A percentile compares a stretch with the other conserved stretches of the same genome.
Conservation (phyloP, 768 basidiomycete genomes). For the Pisolithus tinctorius region DNA sequence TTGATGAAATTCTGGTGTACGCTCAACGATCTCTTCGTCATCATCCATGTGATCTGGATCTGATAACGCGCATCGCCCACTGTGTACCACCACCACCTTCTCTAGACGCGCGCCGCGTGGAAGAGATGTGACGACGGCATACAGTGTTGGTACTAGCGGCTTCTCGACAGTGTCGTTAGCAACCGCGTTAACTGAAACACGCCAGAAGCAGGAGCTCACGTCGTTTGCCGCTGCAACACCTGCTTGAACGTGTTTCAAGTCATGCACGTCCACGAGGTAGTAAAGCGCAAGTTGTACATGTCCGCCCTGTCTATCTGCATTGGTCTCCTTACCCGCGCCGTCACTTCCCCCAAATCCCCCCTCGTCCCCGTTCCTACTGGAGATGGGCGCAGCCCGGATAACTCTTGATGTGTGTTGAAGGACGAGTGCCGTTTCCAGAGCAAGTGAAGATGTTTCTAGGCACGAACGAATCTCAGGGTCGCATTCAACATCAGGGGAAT, state of each 20-base stretch:
- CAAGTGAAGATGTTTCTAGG: constrained; percentile 23
- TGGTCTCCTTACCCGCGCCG: constrained; percentile 45
- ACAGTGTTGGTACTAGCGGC: constrained; percentile 42
- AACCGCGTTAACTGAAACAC: background rate
- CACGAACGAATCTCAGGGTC: constrained; percentile 21
- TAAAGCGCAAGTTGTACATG: constrained; percentile 60
- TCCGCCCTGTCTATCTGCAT: constrained; percentile 32
- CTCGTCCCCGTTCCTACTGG: constrained; percentile 24
- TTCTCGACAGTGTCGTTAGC: background rate
- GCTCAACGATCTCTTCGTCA: constrained; percentile 10
- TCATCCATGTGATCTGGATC: background rate
- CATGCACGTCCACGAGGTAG: constrained; percentile 50
- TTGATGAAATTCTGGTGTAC: background rate
- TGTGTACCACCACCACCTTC: constrained; percentile 70
- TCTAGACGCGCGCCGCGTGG: constrained; percentile 71
- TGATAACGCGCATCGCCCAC: constrained; percentile 45
- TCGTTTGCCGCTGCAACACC: constrained; percentile 27
- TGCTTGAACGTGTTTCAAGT: constrained; percentile 35
- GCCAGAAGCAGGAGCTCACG: constrained; percentile 9
- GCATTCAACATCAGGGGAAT: background rate
- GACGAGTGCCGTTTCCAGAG: constrained; percentile 63
- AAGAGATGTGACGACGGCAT: constrained; percentile 53
- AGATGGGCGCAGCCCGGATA: constrained; percentile 45
- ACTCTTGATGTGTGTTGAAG: constrained; percentile 79
- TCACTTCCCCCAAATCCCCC: constrained; percentile 22